These are phyloP conservation scores for Penicillium sp. DNA, from an alignment of 2,329 filamentous ascomycete genomes.

Conservation along the genomic window DNA sequence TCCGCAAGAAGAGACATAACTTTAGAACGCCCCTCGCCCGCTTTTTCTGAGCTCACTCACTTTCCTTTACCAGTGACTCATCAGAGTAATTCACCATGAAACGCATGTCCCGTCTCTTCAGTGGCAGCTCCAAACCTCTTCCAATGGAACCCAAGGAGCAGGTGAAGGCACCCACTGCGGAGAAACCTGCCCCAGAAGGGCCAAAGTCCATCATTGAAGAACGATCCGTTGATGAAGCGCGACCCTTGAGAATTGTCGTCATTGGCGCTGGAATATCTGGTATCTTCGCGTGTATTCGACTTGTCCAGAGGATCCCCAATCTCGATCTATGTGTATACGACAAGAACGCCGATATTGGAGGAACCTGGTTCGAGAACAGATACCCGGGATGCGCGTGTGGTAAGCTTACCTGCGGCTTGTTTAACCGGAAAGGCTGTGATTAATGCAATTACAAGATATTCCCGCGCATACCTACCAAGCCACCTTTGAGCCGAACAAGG, in stretches of 20 bases:
- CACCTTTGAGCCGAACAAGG: constrained; percentile 46
- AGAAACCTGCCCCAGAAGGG: not conserved
- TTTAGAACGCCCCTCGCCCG: not conserved
- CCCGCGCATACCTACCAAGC: constrained; percentile 50
- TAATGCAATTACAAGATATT: constrained; percentile 34
- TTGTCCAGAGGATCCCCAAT: constrained; percentile 37
- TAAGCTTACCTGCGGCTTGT: constrained; percentile 12
- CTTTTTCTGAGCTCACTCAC: no score
- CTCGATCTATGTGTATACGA: constrained; percentile 35
- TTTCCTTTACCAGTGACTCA: not conserved
- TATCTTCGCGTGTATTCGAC: constrained; percentile 36
- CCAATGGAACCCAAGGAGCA: not conserved
- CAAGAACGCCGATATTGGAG: constrained; percentile 34
- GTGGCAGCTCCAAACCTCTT: constrained; percentile 1
- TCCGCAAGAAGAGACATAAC: not conserved
- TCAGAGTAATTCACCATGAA: not conserved
- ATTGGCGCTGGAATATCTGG: constrained; percentile 41
- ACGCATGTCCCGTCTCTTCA: constrained; percentile 6
- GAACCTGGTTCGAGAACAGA: constrained; percentile 35
- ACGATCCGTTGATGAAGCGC: constrained; percentile 31
- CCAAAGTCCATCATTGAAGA: constrained; percentile 22
- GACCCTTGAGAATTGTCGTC: constrained; percentile 33
- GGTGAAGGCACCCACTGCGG: not conserved
- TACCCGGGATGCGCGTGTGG: constrained; percentile 39
- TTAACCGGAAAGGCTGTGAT: not conserved